Evolutionary conservation across 2,329 filamentous ascomycete genomes (phyloP), one percentile per base, ranked within the genome.

Genomic region (Grosmannia serpens): DNA sequence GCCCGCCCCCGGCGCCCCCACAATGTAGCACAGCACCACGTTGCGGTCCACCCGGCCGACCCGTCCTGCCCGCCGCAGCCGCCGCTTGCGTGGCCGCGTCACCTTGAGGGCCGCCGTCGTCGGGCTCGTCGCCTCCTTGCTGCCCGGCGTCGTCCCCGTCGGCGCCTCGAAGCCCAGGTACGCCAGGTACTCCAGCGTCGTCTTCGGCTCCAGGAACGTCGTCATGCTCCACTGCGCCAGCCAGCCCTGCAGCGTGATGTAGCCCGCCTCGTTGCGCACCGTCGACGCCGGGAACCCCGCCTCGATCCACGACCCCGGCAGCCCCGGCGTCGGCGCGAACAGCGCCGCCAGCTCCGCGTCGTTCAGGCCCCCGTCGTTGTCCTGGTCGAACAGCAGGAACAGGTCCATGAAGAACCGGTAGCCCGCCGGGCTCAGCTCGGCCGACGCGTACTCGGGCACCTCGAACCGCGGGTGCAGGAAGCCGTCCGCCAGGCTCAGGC

Each of bases 141-240:
- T 29, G 26, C 50, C 51, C 65, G 87, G 88, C 2, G 83, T 77
- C 2, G 15, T 29, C 31, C 50, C 51, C 65, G 87, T 88, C 2
- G 83, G 77, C 2, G 89, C 86, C 69, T 97, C 94, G 67, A 96
- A 99, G 1, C 94, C 94, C 2, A 99, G 84, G 69, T 96, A 96
- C 3, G 94, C 94, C 2, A 99, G 83, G 70, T 99, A 99, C 65
- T 95, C 91, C 4, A 99, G 79, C 0, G 94, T 97, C 0, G 90
- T 96, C 69, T 94, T 95, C 15, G 94, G 92, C 59, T 95, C 91
- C 61, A 95, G 84, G 67, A 97, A 99, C 0, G 94, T 99, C 0
- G 94, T 99, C 94, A 99, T 99, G 70, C 91, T 96, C 94, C 94
- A 99, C 67, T 99, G 94, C 4, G 94, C 94, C 44, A 99, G 82